Evolutionary conservation across 1,139 yeast species (phyloP), one percentile per base, ranked within the genome.

Genomic region (Debaryomyces udenii): DNA sequence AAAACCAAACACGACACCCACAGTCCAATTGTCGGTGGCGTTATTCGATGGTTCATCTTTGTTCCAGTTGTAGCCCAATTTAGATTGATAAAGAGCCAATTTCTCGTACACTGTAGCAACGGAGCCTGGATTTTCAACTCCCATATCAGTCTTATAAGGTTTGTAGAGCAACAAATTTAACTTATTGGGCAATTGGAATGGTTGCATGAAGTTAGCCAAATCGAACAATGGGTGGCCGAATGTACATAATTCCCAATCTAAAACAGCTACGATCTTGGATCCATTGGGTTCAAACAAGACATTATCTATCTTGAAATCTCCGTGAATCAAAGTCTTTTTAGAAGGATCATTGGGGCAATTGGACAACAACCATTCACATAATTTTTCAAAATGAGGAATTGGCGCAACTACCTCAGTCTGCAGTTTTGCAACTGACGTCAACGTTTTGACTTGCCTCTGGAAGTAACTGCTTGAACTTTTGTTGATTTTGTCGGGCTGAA

Each of bases 211-310:
- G 51, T 82, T 82, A 16, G 84, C 79, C 39, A 82, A 62, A 50
- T 82, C 88, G 41, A 83, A 81, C 39, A 81, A 59, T 1, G 87
- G 87, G 48, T 81, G 85, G 0, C 88, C 88, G 47, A 80, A 68
- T 0, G 87, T 82, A 51, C 86, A 80, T 29, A 82, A 66, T 53
- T 82, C 88, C 87, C 87, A 82, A 55, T 82, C 87, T 38, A 82
- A 64, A 1, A 82, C 78, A 0, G 86, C 86, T 40, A 75, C 62
- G 3, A 81, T 81, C 35, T 62, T 57, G 15, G 76, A 73, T 35
- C 74, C 70, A 1, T 70, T 62, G 6, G 77, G 76, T 49, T 80
- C 78, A 53, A 78, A 81, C 7, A 82, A 64, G 27, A 82, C 54
- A 52, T 82, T 82, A 56, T 82, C 88, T 35, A 82, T 79, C 53